Percentiles rank a stretch among this genome's conserved stretches.
These are phyloP conservation scores for Ophiognomonia clavigignenti-juglandacearum DNA, from an alignment of 2,329 filamentous ascomycete species.

Conservation along the genomic window DNA sequence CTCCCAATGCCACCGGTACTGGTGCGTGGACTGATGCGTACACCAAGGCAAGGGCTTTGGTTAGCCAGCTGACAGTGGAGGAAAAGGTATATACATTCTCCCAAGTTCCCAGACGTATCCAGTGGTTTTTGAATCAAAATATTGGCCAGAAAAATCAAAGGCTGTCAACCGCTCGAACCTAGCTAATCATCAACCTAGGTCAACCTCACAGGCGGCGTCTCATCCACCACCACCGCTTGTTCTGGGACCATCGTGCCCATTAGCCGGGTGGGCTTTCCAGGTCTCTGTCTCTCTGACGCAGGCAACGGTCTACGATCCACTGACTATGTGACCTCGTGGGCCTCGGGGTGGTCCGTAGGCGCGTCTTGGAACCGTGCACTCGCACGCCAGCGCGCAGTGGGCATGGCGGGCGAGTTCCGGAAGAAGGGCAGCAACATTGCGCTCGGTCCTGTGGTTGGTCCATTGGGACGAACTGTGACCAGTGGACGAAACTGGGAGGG, in stretches of 20 bases:
- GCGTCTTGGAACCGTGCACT: slow-evolving; percentile 66
- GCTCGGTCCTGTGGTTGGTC: slow-evolving; percentile 67
- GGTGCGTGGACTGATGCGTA: slow-evolving; percentile 65
- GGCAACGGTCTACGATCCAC: slow-evolving; percentile 38
- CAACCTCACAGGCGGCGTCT: slow-evolving; percentile 67
- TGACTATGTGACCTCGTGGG: slow-evolving; percentile 38
- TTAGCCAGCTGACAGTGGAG: slow-evolving; percentile 64
- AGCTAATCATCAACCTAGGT: slow-evolving; percentile 35
- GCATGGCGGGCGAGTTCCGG: slow-evolving; percentile 69
- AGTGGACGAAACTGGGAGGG: slow-evolving; percentile 55
- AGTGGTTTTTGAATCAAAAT: too few relatives aligned
- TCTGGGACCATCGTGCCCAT: slow-evolving; percentile 37
- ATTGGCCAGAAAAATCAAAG: too few relatives aligned
- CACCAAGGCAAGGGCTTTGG: slow-evolving; percentile 61
- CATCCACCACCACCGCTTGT: slow-evolving; percentile 42
- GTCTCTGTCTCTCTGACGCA: slow-evolving; percentile 39
- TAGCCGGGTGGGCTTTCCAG: slow-evolving; percentile 34
- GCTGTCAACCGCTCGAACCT: not conserved
- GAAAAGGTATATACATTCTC: slow-evolving; percentile 63
- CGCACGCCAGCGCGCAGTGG: slow-evolving; percentile 61
- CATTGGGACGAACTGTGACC: slow-evolving; percentile 51
- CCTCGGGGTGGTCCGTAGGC: slow-evolving; percentile 36
- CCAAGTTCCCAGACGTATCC: too few relatives aligned
- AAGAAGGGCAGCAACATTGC: slow-evolving; percentile 73
- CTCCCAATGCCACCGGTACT: slow-evolving; percentile 10